A percentile compares a stretch with the other conserved stretches of the same genome.
phyloP scores from a whole-genome alignment of 1,284 basidiomycete genomes.

The Trametes pubescens region DNA sequence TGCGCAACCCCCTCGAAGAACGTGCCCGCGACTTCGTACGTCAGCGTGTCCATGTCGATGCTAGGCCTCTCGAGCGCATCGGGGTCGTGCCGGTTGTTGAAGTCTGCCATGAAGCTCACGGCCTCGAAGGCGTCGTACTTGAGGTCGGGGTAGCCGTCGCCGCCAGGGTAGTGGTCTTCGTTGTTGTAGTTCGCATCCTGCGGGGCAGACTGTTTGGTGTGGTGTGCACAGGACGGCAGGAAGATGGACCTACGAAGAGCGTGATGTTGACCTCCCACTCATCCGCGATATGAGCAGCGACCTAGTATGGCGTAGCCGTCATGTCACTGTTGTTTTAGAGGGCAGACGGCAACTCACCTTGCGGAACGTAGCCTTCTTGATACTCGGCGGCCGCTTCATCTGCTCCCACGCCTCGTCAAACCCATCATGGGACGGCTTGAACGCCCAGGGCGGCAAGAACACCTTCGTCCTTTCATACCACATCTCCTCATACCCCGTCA shows the following conservation, averaged over 20 bases:
- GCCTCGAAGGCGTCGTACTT: conserved; percentile 8
- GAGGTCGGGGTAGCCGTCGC: conserved; percentile 8
- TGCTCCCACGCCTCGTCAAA: conserved; percentile 8
- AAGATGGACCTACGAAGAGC: conserved; percentile 8
- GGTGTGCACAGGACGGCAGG: neutral
- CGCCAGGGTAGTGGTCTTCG: neutral
- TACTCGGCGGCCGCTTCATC: neutral
- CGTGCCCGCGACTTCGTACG: neutral
- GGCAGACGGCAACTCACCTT: conserved; percentile 3
- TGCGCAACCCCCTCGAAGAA: conserved; percentile 20
- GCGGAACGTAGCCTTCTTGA: neutral
- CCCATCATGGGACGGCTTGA: conserved; percentile 8
- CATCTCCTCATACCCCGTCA: conserved; percentile 9
- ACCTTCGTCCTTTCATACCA: conserved; percentile 20
- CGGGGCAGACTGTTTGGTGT: neutral
- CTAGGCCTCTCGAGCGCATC: neutral
- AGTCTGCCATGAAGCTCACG: conserved; percentile 7
- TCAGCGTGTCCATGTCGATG: neutral
- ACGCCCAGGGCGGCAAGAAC: conserved; percentile 16
- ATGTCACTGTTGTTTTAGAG: too few relatives aligned
- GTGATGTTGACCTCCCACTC: conserved; percentile 27
- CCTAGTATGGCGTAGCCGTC: neutral
- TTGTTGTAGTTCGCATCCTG: conserved; percentile 20
- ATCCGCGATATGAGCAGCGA: conserved; percentile 6
- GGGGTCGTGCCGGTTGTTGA: conserved; percentile 2